Percentiles rank a stretch among this genome's conserved stretches.
phyloP scores from a whole-genome alignment of 192 early-diverging fungal genomes.

The Coemansia sp. region DNA sequence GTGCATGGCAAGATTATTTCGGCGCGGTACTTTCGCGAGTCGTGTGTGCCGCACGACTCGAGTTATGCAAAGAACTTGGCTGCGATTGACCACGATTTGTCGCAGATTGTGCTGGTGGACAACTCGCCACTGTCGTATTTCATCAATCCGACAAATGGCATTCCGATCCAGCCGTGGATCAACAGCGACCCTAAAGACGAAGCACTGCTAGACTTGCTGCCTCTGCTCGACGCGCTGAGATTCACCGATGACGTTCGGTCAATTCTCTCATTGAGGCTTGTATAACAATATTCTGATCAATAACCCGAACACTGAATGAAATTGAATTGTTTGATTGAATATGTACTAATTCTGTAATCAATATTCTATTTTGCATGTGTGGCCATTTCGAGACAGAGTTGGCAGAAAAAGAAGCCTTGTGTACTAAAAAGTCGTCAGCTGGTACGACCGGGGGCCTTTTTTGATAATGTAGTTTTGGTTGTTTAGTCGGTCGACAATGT shows the following conservation, averaged over 20 bases:
- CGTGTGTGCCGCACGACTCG: slow-evolving; percentile 61
- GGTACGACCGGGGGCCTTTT: slow-evolving; percentile 65
- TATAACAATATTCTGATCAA: slow-evolving; percentile 17
- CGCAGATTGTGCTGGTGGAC: slow-evolving; percentile 67
- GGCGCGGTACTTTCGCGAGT: slow-evolving; percentile 66
- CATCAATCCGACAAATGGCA: slow-evolving; percentile 69
- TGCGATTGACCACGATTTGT: slow-evolving; percentile 62
- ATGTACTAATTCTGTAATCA: no score
- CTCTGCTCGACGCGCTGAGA: slow-evolving; percentile 59
- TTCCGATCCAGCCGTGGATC: slow-evolving; percentile 70
- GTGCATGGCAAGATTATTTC: slow-evolving; percentile 58
- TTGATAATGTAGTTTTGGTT: slow-evolving; percentile 72
- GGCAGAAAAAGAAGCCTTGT: background rate
- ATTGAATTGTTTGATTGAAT: background rate
- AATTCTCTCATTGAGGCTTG: slow-evolving; percentile 44
- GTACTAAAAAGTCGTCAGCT: slow-evolving; percentile 51
- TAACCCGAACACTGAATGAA: background rate
- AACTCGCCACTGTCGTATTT: slow-evolving; percentile 74
- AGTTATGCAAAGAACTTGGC: slow-evolving; percentile 70
- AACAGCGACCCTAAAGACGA: slow-evolving; percentile 66
- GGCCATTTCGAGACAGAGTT: no score
- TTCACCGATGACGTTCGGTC: slow-evolving; percentile 68
- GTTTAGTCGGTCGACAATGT: slow-evolving; percentile 71
- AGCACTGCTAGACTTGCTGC: slow-evolving; percentile 61
- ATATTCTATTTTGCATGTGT: no score